These are phyloP conservation scores for Solanum tacnaense DNA, from an alignment of 257 asterid species.

Conservation along the genomic window DNA sequence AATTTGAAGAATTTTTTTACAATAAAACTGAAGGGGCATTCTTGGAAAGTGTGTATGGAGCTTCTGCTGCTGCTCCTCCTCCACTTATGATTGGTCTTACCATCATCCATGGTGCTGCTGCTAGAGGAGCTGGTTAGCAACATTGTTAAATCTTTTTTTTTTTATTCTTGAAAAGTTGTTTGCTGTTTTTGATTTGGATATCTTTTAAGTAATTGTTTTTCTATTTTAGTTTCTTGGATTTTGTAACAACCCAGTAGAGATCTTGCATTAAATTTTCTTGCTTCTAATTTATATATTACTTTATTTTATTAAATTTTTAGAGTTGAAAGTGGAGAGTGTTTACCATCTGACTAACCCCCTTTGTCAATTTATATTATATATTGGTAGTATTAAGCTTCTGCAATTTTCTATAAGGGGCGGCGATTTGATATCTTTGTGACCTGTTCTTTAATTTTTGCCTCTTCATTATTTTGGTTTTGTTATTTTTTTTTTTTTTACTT, in stretches of 20 bases:
- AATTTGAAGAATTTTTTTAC: slow-evolving; percentile 33
- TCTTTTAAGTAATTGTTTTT: background rate
- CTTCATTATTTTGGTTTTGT: background rate
- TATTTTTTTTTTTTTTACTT: background rate
- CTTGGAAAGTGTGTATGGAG: slow-evolving; percentile 44
- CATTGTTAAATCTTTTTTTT: background rate
- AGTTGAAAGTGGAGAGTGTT: background rate
- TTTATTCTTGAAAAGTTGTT: background rate
- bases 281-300: background rate
- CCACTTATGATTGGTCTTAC: slow-evolving; percentile 75
- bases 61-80: slow-evolving; percentile 30
- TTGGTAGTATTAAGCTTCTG: background rate
- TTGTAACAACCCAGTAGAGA: background rate
- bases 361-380: background rate
- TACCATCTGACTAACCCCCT: background rate
- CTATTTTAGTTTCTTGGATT: background rate
- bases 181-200: background rate
- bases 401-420: background rate
- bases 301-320: background rate
- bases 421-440: background rate
- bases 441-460: background rate
- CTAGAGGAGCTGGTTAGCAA: slow-evolving; percentile 67
- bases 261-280: background rate
- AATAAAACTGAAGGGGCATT: slow-evolving; percentile 36
- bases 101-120: slow-evolving; percentile 74